A percentile compares a stretch with the other conserved stretches of the same genome.
phyloP scores from a whole-genome alignment of 2,329 filamentous ascomycete genomes.

The Epichloe sibirici region DNA sequence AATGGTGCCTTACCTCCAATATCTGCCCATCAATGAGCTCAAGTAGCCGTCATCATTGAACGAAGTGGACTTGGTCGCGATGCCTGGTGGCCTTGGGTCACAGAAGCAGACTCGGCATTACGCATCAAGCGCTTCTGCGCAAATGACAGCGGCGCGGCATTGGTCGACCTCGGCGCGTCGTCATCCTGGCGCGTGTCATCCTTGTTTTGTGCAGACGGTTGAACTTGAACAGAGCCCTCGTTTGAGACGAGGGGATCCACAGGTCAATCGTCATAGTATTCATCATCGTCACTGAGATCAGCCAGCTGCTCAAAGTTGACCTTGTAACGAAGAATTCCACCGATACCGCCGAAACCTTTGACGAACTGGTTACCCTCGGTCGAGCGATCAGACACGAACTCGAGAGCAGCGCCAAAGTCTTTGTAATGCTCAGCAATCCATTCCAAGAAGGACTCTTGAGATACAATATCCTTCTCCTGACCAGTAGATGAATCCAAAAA shows the following conservation, averaged over 20 bases:
- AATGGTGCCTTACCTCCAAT: slow-evolving; percentile 15
- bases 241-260: slow-evolving; percentile 71
- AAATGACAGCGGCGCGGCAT: slow-evolving; percentile 32
- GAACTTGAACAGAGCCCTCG: slow-evolving; percentile 71
- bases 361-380: slow-evolving; percentile 99
- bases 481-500: slow-evolving; percentile 96
- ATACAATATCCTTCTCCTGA: slow-evolving; percentile 90
- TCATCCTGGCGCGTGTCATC: slow-evolving; percentile 28
- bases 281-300: slow-evolving; percentile 86
- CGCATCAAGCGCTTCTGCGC: slow-evolving; percentile 36
- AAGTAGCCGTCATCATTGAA: slow-evolving; percentile 53
- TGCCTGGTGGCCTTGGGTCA: slow-evolving; percentile 35
- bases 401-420: slow-evolving; percentile 87
- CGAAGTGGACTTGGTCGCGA: slow-evolving; percentile 56
- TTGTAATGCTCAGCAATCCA: slow-evolving; percentile 99
- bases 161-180: slow-evolving; percentile 29
- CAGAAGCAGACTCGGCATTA: slow-evolving; percentile 32
- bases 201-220: slow-evolving; percentile 31
- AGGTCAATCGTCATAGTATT: slow-evolving; percentile 92
- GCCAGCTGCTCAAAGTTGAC: slow-evolving; percentile 99
- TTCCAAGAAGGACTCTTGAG: slow-evolving; percentile 89
- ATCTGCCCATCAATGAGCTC: slow-evolving; percentile 27
- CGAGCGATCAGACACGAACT: slow-evolving; percentile 95
- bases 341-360: slow-evolving; percentile 97
- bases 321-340: slow-evolving; percentile 95